Evolutionary conservation across 2,329 filamentous ascomycete species (phyloP).

Genomic region (Cyphellophora attinorum): DNA sequence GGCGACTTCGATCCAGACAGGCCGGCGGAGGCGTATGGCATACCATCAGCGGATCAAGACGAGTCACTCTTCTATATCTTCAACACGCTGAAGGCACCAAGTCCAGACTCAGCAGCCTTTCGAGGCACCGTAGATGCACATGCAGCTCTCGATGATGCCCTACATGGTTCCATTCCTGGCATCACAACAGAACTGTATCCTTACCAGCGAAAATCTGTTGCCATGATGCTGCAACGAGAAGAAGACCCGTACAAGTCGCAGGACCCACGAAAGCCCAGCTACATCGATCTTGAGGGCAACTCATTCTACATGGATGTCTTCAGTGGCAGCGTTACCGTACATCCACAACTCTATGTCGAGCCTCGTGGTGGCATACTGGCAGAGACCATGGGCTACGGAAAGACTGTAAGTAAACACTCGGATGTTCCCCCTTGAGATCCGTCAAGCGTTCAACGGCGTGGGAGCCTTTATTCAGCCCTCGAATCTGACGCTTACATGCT

Average conservation of each 20-base stretch:
- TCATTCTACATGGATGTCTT: slow-evolving; percentile 63
- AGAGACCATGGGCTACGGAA: slow-evolving; percentile 54
- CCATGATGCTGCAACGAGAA: slow-evolving; percentile 77
- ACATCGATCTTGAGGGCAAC: slow-evolving; percentile 50
- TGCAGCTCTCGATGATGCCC: slow-evolving; percentile 27
- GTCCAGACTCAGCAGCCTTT: slow-evolving; percentile 22
- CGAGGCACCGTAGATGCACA: slow-evolving; percentile 22
- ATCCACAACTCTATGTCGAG: slow-evolving; percentile 65
- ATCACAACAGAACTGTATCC: slow-evolving; percentile 56
- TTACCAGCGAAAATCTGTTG: slow-evolving; percentile 72
- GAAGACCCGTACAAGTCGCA: slow-evolving; percentile 51
- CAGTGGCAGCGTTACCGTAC: slow-evolving; percentile 50
- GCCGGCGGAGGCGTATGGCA: slow-evolving; percentile 10
- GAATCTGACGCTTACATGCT: no score
- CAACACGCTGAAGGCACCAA: slow-evolving; percentile 36
- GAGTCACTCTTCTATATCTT: slow-evolving; percentile 42
- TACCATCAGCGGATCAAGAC: slow-evolving; percentile 20
- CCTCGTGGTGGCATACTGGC: slow-evolving; percentile 53
- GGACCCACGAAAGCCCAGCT: slow-evolving; percentile 61
- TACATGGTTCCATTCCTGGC: slow-evolving; percentile 23
- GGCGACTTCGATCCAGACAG: slow-evolving; percentile 18
- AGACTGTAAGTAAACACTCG: no score
- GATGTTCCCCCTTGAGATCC: no score
- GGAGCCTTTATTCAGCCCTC: no score
- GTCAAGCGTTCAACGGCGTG: no score